These are phyloP conservation scores for Aphanoascus verrucosus DNA, from an alignment of 2,329 filamentous ascomycete genomes.

Conservation along the genomic window DNA sequence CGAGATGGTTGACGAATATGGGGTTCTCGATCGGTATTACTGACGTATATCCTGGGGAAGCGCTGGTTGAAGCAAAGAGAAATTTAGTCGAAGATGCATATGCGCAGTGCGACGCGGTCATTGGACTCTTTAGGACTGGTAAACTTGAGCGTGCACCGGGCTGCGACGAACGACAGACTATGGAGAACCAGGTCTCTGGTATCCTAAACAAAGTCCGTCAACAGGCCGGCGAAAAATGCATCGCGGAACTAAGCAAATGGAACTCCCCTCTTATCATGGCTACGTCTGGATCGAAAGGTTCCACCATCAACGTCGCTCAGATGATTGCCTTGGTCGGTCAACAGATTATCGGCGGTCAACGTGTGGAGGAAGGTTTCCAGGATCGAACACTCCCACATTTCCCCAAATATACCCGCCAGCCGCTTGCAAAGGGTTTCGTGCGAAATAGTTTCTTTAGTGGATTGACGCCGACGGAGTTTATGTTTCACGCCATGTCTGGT, in stretches of 20 bases:
- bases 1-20: slow-evolving; percentile 74
- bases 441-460: slow-evolving; percentile 95
- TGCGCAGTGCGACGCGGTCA: slow-evolving; percentile 68
- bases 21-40: slow-evolving; percentile 95
- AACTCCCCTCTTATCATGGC: slow-evolving; percentile 96
- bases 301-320: slow-evolving; percentile 94
- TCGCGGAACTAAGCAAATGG: slow-evolving; percentile 75
- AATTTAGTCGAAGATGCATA: slow-evolving; percentile 69
- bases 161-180: slow-evolving; percentile 80
- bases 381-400: slow-evolving; percentile 92
- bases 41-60: slow-evolving; percentile 75
- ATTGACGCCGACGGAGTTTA: slow-evolving; percentile 78
- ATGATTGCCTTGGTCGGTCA: slow-evolving; percentile 97
- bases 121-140: slow-evolving; percentile 66
- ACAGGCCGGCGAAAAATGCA: slow-evolving; percentile 81
- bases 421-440: slow-evolving; percentile 94
- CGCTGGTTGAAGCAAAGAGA: slow-evolving; percentile 62
- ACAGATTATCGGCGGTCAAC: slow-evolving; percentile 88
- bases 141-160: slow-evolving; percentile 78
- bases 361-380: slow-evolving; percentile 92
- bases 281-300: slow-evolving; percentile 92
- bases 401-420: slow-evolving; percentile 79
- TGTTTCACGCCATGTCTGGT: slow-evolving; percentile 97
- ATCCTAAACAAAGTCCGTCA: slow-evolving; percentile 87
- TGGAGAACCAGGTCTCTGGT: slow-evolving; percentile 83